Percentiles rank a stretch among this genome's conserved stretches.
These are phyloP conservation scores for Pouteria campechiana DNA, from an alignment of 179 eudicot species.

Conservation along the genomic window DNA sequence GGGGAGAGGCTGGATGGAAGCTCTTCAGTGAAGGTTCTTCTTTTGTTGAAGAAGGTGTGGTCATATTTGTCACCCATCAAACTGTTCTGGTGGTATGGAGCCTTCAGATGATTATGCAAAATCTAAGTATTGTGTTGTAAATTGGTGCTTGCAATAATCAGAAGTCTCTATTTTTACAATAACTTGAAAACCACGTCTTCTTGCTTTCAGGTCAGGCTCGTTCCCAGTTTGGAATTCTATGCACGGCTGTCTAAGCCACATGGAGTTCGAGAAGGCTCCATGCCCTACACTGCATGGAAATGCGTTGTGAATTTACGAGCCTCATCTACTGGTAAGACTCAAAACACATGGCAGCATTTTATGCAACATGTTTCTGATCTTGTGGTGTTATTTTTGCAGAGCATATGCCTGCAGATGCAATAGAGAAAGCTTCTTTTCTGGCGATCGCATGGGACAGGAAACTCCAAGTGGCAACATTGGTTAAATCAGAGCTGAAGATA, in stretches of 20 bases:
- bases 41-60: constrained; percentile 83
- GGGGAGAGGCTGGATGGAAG: constrained; percentile 55
- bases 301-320: constrained; percentile 37
- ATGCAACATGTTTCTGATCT: background rate
- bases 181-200: constrained; percentile 9
- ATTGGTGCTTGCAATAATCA: background rate
- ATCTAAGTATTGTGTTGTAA: constrained; percentile 9
- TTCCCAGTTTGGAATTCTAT: constrained; percentile 52
- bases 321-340: constrained; percentile 46
- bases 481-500: constrained; percentile 58
- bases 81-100: constrained; percentile 87
- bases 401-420: constrained; percentile 32
- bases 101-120: constrained; percentile 18
- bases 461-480: constrained; percentile 81
- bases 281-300: constrained; percentile 98
- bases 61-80: constrained; percentile 82
- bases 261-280: constrained; percentile 85
- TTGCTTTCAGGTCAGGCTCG: constrained; percentile 63
- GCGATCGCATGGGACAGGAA: constrained; percentile 96
- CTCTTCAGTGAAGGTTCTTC: constrained; percentile 49
- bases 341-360: background rate
- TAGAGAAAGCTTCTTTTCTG: constrained; percentile 69
- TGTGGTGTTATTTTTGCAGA: constrained; percentile 25
- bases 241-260: constrained; percentile 69
- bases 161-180: background rate